Evolutionary conservation across 2,329 filamentous ascomycete genomes (phyloP).

Genomic region (Leptodontidium sp.): DNA sequence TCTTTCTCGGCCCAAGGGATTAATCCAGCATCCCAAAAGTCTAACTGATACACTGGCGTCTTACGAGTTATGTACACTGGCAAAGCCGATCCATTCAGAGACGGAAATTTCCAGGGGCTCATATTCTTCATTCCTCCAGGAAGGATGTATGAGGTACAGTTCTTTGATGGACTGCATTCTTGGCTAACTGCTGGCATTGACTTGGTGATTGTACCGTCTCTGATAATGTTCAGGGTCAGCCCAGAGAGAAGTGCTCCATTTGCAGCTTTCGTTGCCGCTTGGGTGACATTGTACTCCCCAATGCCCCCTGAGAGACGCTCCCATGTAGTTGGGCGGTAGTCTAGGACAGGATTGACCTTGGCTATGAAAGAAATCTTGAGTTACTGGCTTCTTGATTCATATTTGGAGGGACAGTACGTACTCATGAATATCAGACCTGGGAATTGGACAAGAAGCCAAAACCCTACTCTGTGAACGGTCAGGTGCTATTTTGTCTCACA

Average conservation of each 20-base stretch:
- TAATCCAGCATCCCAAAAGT: not conserved
- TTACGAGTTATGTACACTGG: not conserved
- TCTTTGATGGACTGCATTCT: not conserved
- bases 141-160: slow-evolving; percentile 1
- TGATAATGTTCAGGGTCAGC: not conserved
- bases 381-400: no score
- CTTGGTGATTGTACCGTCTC: not conserved
- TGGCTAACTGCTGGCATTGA: not conserved
- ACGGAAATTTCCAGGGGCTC: not conserved
- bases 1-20: not conserved
- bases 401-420: not conserved
- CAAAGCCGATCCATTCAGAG: not conserved
- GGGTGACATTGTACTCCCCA: not conserved
- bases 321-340: not conserved
- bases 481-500: not conserved
- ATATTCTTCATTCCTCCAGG: not conserved
- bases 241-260: slow-evolving; percentile 2
- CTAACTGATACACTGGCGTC: not conserved
- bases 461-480: not conserved
- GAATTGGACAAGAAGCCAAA: slow-evolving; percentile 12
- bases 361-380: not conserved
- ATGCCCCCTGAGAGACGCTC: not conserved
- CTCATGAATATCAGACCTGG: slow-evolving; percentile 12
- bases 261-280: not conserved
- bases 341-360: not conserved